These are phyloP conservation scores for Paramarasmius palmivorus DNA, from an alignment of 1,284 basidiomycete genomes.

Conservation along the genomic window DNA sequence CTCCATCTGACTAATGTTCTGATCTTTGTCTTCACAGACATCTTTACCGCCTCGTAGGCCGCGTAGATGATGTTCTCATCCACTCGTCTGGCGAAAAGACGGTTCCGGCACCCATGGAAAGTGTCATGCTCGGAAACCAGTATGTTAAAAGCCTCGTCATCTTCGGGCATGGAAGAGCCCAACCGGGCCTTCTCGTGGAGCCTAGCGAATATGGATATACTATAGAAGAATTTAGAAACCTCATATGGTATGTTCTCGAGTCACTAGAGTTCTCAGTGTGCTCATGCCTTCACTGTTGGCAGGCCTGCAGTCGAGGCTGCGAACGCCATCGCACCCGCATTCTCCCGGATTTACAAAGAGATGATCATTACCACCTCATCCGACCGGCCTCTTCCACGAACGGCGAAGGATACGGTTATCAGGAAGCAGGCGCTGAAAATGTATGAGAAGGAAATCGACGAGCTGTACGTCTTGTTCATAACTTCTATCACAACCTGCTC, in stretches of 20 bases:
- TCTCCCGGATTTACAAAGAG: conserved; percentile 11
- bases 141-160: conserved; percentile 7
- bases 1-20: neutral
- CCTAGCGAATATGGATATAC: neutral
- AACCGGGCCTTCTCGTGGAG: conserved; percentile 13
- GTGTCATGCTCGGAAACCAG: conserved; percentile 12
- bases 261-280: conserved; percentile 1
- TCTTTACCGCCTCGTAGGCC: conserved; percentile 8
- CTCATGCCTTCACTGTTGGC: too few species aligned
- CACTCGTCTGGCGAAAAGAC: conserved; percentile 22
- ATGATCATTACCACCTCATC: conserved; percentile 12
- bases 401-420: conserved; percentile 18
- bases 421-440: conserved; percentile 10
- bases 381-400: conserved; percentile 17
- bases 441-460: conserved; percentile 18
- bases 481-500: too few species aligned
- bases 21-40: conserved; percentile 28
- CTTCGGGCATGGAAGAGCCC: conserved; percentile 11
- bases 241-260: conserved; percentile 2
- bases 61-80: conserved; percentile 21
- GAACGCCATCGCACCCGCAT: conserved; percentile 7
- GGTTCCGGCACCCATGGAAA: conserved; percentile 21
- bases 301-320: too few species aligned
- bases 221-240: conserved; percentile 4
- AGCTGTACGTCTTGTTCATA: conserved; percentile 14